Conservation (phyloP, 2,329 filamentous ascomycete species). For the Chaetoscypha palmicola region DNA sequence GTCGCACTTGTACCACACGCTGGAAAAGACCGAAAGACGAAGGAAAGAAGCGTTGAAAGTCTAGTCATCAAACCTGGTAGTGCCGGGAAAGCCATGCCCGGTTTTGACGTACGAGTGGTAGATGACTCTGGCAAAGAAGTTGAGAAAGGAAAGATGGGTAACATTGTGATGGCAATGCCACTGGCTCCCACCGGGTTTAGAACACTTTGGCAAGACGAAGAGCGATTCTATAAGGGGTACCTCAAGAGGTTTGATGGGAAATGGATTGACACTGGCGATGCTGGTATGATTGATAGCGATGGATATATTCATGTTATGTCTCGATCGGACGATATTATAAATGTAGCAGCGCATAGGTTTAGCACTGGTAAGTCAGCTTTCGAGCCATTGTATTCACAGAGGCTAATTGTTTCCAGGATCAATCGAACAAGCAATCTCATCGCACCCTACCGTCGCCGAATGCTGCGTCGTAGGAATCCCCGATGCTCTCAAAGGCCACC, state of each 20-base stretch:
- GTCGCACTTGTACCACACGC: conserved; percentile 56
- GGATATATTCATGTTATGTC: conserved; percentile 60
- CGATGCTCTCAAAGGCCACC: conserved; percentile 78
- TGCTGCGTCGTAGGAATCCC: conserved; percentile 82
- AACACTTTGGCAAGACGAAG: conserved; percentile 78
- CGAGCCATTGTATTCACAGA: neutral
- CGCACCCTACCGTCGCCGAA: conserved; percentile 72
- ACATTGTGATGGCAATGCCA: conserved; percentile 79
- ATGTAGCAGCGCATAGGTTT: conserved; percentile 88
- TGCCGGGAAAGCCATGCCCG: conserved; percentile 85
- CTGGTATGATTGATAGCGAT: conserved; percentile 75
- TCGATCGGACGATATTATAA: conserved; percentile 77
- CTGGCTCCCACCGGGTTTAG: conserved; percentile 81
- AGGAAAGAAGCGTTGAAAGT: conserved; percentile 35
- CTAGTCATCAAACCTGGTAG: conserved; percentile 71
- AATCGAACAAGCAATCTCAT: conserved; percentile 86
- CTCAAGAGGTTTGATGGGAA: conserved; percentile 71
- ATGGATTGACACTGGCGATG: conserved; percentile 89
- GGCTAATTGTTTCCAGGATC: conserved; percentile 45
- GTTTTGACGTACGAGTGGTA: conserved; percentile 80
- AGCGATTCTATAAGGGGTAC: conserved; percentile 80
- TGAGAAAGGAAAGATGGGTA: conserved; percentile 71
- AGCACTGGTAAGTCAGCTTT: conserved; percentile 63
- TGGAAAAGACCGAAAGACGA: conserved; percentile 45
- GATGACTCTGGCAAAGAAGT: conserved; percentile 73